Percentiles rank a stretch among this genome's conserved stretches.
These are phyloP conservation scores for Verticillium nubilum DNA, from an alignment of 2,329 filamentous ascomycete species.

Conservation along the genomic window DNA sequence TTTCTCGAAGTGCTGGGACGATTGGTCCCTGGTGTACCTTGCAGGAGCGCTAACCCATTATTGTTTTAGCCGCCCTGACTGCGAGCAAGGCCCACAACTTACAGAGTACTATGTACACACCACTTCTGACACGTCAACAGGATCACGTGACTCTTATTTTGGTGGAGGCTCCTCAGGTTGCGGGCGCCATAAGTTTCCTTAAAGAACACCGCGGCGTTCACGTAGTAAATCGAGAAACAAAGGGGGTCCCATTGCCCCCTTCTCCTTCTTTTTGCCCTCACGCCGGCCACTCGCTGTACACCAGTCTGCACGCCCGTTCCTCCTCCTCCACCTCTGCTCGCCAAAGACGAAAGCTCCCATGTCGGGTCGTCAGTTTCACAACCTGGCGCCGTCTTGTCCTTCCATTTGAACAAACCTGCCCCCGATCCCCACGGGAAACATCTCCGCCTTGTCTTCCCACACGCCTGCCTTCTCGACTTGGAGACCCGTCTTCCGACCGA, in stretches of 20 bases:
- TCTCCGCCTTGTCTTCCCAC: constrained; percentile 10
- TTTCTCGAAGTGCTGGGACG: background rate
- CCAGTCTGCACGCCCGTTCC: background rate
- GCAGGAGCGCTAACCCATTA: background rate
- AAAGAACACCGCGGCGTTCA: background rate
- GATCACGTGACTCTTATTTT: background rate
- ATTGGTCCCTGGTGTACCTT: background rate
- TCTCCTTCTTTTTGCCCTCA: background rate
- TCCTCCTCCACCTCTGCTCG: background rate
- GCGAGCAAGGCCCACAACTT: background rate
- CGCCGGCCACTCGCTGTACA: background rate
- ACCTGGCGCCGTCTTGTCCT: background rate
- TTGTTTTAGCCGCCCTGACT: background rate
- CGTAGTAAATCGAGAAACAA: background rate
- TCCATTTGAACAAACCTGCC: constrained; percentile 1
- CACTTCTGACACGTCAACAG: background rate
- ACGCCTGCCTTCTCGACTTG: background rate
- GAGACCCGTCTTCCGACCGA: background rate
- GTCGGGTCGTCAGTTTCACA: constrained; percentile 4
- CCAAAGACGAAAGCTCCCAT: background rate
- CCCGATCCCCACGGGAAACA: background rate
- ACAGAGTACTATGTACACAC: background rate
- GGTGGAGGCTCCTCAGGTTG: background rate
- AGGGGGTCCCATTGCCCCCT: background rate
- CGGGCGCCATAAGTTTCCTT: no score